phyloP scores from a whole-genome alignment of 2,329 filamentous ascomycete species.

The Xylariomycetidae sp. region DNA sequence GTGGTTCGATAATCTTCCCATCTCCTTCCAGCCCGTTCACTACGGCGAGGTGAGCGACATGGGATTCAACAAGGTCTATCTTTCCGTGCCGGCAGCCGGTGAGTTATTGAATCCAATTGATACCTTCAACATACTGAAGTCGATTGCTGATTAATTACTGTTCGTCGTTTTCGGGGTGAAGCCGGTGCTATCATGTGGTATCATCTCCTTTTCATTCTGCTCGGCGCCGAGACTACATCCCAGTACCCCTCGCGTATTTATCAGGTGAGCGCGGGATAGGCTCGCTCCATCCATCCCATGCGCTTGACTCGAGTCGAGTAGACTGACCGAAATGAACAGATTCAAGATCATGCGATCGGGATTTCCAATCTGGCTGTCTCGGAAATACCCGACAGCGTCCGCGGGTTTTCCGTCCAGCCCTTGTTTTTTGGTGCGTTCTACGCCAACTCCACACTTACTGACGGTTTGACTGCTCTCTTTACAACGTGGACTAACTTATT shows the following conservation, averaged over 20 bases:
- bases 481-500: background rate
- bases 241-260: background rate
- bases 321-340: constrained; percentile 1
- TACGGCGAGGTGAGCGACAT: constrained; percentile 2
- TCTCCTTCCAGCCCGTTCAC: constrained; percentile 2
- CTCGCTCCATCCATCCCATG: too few species aligned
- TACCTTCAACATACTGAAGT: too few species aligned
- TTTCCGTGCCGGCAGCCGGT: constrained; percentile 5
- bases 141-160: background rate
- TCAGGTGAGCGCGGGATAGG: background rate
- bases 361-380: constrained; percentile 5
- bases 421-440: constrained; percentile 5
- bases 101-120: too few species aligned
- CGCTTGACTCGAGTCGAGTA: background rate
- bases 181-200: constrained; percentile 9
- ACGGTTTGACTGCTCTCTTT: background rate
- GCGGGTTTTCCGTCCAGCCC: constrained; percentile 3
- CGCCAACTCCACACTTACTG: background rate
- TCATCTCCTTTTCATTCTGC: constrained; percentile 5
- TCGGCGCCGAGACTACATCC: constrained; percentile 3
- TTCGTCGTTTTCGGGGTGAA: constrained; percentile 1
- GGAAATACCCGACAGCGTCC: constrained; percentile 3
- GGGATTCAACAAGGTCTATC: constrained; percentile 4
- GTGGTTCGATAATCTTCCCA: constrained; percentile 2
- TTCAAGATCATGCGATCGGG: constrained; percentile 3